A percentile compares a stretch with the other conserved stretches of the same genome.
These are phyloP conservation scores for Sclerotinia borealis DNA, from an alignment of 2,329 filamentous ascomycete genomes.

Conservation along the genomic window DNA sequence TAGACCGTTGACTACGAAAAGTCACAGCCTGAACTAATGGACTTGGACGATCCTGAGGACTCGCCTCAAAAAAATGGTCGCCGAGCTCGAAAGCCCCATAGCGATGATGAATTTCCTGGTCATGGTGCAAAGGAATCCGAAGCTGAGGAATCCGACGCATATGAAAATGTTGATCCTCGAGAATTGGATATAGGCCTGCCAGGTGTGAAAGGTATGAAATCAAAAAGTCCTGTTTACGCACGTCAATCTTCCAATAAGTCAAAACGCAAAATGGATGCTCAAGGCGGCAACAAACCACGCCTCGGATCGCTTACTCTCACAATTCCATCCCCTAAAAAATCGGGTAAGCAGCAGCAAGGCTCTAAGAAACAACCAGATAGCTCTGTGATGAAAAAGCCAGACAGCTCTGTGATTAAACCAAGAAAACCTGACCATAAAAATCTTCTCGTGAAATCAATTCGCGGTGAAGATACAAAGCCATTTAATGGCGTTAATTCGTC, in stretches of 20 bases:
- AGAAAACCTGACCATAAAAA: neutral
- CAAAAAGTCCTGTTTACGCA: neutral
- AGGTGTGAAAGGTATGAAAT: conserved; percentile 11
- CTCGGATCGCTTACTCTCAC: neutral
- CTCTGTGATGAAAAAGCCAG: neutral
- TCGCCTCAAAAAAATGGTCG: conserved; percentile 16
- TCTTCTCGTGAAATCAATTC: neutral
- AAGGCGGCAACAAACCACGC: neutral
- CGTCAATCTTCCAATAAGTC: neutral
- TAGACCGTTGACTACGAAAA: conserved; percentile 22
- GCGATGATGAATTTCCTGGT: conserved; percentile 31
- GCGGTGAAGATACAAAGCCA: neutral
- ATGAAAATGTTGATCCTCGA: neutral
- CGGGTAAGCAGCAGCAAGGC: neutral
- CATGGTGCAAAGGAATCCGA: conserved; percentile 26
- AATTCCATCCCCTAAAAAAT: neutral
- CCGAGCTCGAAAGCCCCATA: conserved; percentile 15
- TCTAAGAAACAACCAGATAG: neutral
- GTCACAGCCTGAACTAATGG: conserved; percentile 14
- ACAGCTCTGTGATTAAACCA: neutral
- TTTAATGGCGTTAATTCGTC: neutral
- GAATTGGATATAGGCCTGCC: conserved; percentile 1
- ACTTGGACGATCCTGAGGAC: conserved; percentile 16
- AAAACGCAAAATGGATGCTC: neutral
- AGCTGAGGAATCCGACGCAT: conserved; percentile 18